These are phyloP conservation scores for Xylaria flabelliformis DNA, from an alignment of 495 filamentous ascomycete species.

Conservation along the genomic window DNA sequence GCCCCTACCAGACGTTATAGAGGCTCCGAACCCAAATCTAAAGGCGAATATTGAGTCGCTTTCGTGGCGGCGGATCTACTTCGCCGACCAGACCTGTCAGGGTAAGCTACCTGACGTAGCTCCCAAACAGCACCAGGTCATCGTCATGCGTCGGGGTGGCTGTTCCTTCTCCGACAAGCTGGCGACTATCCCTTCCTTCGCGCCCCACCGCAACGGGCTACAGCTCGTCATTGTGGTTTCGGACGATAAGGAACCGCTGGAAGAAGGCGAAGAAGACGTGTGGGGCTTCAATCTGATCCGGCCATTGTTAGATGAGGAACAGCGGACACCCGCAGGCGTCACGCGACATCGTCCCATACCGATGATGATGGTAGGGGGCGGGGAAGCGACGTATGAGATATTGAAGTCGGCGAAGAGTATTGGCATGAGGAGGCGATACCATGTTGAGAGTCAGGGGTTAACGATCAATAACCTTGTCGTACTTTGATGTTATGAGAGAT, in stretches of 20 bases:
- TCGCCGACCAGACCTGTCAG: conserved; percentile 72
- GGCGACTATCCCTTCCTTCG: conserved; percentile 77
- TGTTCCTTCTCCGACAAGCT: conserved; percentile 88
- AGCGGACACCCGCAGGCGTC: conserved; percentile 74
- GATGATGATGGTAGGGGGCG: conserved; percentile 86
- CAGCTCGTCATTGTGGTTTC: conserved; percentile 87
- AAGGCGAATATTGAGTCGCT: conserved; percentile 49
- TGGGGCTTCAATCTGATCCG: conserved; percentile 54
- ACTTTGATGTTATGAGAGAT: conserved; percentile 49
- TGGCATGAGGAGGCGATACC: conserved; percentile 78
- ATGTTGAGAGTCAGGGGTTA: conserved; percentile 80
- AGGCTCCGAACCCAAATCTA: conserved; percentile 58
- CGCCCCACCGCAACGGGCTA: conserved; percentile 63
- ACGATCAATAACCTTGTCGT: conserved; percentile 82
- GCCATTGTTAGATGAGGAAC: conserved; percentile 78
- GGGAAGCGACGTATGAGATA: conserved; percentile 68
- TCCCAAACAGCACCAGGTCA: conserved; percentile 72
- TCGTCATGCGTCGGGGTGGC: conserved; percentile 82
- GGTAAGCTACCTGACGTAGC: conserved; percentile 64
- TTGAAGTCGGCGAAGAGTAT: conserved; percentile 66
- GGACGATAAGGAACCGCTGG: conserved; percentile 58
- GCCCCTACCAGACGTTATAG: conserved; percentile 70
- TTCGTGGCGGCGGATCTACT: conserved; percentile 72
- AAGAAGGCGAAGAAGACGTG: conserved; percentile 33
- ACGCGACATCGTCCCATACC: conserved; percentile 74